These are phyloP conservation scores for Hanseniaspora hatyaiensis DNA, from an alignment of 805 yeast species.

Conservation along the genomic window DNA sequence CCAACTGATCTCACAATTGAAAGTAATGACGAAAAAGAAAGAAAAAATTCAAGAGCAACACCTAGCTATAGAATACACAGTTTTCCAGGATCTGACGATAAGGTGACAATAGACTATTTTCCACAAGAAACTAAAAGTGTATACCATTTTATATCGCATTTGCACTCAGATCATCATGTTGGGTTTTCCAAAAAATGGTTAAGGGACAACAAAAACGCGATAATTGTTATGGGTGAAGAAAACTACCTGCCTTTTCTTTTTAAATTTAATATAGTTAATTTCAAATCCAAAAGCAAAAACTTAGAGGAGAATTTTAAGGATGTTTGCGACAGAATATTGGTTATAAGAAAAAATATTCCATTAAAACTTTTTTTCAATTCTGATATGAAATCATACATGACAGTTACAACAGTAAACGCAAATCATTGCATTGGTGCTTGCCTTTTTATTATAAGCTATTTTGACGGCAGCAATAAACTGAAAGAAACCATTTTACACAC, in stretches of 20 bases:
- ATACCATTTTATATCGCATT: constrained; percentile 63
- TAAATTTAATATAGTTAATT: constrained; percentile 39
- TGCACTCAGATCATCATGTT: constrained; percentile 89
- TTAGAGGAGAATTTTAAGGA: constrained; percentile 30
- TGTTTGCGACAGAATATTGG: constrained; percentile 34
- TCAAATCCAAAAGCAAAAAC: constrained; percentile 22
- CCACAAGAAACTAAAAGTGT: constrained; percentile 34
- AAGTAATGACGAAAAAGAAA: not conserved
- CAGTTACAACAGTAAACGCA: constrained; percentile 63
- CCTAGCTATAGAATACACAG: constrained; percentile 7
- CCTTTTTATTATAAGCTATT: constrained; percentile 54
- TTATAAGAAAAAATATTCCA: not conserved
- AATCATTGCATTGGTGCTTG: constrained; percentile 97
- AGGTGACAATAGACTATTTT: constrained; percentile 29
- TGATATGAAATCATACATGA: constrained; percentile 22
- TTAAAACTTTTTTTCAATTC: not conserved
- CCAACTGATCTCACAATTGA: too few species aligned
- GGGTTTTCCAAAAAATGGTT: constrained; percentile 74
- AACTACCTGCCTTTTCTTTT: constrained; percentile 49
- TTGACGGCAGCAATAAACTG: constrained; percentile 23
- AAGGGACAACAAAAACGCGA: constrained; percentile 33
- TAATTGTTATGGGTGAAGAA: constrained; percentile 58
- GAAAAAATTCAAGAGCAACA: not conserved
- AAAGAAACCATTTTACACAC: constrained; percentile 54
- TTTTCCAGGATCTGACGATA: not conserved